Evolutionary conservation across 2,329 filamentous ascomycete genomes (phyloP), one percentile per base, ranked within the genome.

Genomic region (Periconia digitata): DNA sequence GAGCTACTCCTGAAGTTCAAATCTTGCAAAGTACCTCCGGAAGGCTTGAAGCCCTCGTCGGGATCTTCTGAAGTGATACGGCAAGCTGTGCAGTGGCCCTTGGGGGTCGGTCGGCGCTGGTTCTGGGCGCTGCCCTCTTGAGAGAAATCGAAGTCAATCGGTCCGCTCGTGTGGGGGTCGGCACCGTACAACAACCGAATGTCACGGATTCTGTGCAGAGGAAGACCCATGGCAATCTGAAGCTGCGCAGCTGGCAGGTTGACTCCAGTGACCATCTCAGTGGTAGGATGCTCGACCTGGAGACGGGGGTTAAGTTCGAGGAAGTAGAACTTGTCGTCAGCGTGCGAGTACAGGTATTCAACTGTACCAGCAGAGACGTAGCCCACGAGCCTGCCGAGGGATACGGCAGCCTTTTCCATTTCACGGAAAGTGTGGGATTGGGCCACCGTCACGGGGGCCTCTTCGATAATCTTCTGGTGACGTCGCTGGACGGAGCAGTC

Each of bases 391-490:
- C 85, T 87, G 64, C 94, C 94, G 29, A 99, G 84, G 62, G 94
- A 90, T 40, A 99, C 94, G 40, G 94, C 94, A 37, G 94, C 92
- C 63, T 92, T 87, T 77, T 97, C 95, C 94, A 99, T 99, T 47
- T 87, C 85, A 70, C 88, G 87, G 85, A 99, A 99, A 43, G 92
- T 96, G 55, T 83, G 79, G 41, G 85, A 79, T 73, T 90, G 94
- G 45, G 94, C 95, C 59, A 99, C 95, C 32, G 94, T 99, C 59
- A 97, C 95, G 32, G 94, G 94, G 5, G 94, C 94, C 75, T 99
- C 94, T 74, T 99, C 94, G 56, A 99, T 99, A 73, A 99, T 99
- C 82, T 99, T 99, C 76, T 99, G 95, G 76, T 99, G 95, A 72
- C 94, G 85, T 74, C 94, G 85, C 79, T 99, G 94, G 13, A 99